phyloP scores from a whole-genome alignment of 148 eudicot genomes.

The Rhododendron griersonianum region DNA sequence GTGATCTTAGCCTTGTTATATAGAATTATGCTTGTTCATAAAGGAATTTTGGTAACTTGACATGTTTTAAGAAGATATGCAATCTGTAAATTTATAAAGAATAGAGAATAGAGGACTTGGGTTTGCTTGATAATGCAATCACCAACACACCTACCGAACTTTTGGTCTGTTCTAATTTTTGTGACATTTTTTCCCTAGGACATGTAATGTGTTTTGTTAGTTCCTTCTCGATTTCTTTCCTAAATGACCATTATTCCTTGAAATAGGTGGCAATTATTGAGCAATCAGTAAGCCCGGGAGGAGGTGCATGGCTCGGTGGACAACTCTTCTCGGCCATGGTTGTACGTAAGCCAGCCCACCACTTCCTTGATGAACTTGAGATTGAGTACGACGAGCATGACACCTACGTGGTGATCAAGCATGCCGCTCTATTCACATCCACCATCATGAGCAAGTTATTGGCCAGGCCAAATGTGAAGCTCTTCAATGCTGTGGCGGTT shows the following conservation, averaged over 20 bases:
- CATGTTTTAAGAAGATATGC: background rate
- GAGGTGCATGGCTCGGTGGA: slow-evolving; percentile 98
- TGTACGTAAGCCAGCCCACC: slow-evolving; percentile 90
- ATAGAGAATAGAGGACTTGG: background rate
- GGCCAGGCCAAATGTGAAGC: slow-evolving; percentile 86
- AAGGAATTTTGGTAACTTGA: background rate
- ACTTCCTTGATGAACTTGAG: slow-evolving; percentile 69
- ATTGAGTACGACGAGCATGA: slow-evolving; percentile 80
- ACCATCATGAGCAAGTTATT: slow-evolving; percentile 79
- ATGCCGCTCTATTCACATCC: slow-evolving; percentile 88
- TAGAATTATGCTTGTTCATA: no score
- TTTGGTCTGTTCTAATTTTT: background rate
- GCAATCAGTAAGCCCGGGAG: slow-evolving; percentile 95
- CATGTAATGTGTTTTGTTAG: background rate
- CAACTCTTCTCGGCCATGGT: slow-evolving; percentile 95
- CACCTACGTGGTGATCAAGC: slow-evolving; percentile 82
- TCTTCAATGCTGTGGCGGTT: slow-evolving; percentile 87
- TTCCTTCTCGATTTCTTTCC: background rate
- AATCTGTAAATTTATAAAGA: background rate
- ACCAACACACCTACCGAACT: background rate
- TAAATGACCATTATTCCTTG: background rate
- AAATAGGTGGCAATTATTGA: slow-evolving; percentile 67
- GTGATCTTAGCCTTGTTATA: background rate
- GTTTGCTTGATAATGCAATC: background rate
- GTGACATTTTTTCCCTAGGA: background rate